Evolutionary conservation across 2,329 filamentous ascomycete genomes (phyloP).

Genomic region (Arthrobotrys sphaeroides): DNA sequence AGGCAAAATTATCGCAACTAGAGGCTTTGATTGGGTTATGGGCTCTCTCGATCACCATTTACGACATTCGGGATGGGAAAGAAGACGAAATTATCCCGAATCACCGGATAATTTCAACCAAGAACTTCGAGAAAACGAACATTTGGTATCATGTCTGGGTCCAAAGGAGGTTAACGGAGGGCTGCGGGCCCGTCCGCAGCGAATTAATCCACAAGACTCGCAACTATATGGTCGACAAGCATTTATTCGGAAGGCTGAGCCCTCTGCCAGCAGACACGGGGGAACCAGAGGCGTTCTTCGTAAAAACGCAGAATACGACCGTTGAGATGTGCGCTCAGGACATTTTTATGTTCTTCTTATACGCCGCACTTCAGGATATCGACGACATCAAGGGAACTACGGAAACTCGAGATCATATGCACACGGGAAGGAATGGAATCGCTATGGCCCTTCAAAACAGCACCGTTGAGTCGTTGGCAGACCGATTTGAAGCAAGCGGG

Average conservation of each 20-base stretch:
- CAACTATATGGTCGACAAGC: slow-evolving; percentile 12
- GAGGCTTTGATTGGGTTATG: slow-evolving; percentile 34
- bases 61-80: slow-evolving; percentile 20
- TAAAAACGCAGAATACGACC: slow-evolving; percentile 21
- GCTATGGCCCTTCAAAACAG: slow-evolving; percentile 26
- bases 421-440: background rate
- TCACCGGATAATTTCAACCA: slow-evolving; percentile 25
- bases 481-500: slow-evolving; percentile 56
- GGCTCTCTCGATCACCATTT: slow-evolving; percentile 25
- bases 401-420: slow-evolving; percentile 6
- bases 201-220: background rate
- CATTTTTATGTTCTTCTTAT: slow-evolving; percentile 45
- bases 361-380: slow-evolving; percentile 8
- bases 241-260: slow-evolving; percentile 21
- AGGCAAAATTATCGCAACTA: slow-evolving; percentile 5
- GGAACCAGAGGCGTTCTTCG: background rate
- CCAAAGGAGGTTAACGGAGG: slow-evolving; percentile 8
- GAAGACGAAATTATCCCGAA: slow-evolving; percentile 9
- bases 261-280: background rate
- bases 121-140: slow-evolving; percentile 6
- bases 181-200: background rate
- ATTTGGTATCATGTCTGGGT: slow-evolving; percentile 37
- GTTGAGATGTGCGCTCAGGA: slow-evolving; percentile 46
- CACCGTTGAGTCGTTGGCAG: slow-evolving; percentile 49
- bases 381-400: slow-evolving; percentile 26